Base-by-base conservation (phyloP, 257 asterid species). In the Linaria vulgaris region DNA sequence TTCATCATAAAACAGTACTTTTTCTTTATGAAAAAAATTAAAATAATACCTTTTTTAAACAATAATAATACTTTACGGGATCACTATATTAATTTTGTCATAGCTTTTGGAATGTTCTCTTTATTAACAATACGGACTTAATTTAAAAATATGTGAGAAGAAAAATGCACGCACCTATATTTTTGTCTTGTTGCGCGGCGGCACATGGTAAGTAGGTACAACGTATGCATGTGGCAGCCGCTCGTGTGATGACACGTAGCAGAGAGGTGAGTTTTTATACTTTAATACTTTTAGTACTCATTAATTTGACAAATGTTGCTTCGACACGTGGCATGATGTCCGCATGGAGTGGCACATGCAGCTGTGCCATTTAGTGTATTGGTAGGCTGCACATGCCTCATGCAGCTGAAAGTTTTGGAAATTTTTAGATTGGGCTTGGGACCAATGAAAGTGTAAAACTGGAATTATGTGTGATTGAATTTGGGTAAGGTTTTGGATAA, bases 151-250 rank as follows among this genome's bases (percentile, higher is more conserved):
- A 27, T 27, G 34, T 6, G 34, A 27, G 34, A 27, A 27, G 34
- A 27, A 48, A 48, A 19, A 48, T 48, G 19, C 25, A 48, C 7
- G 23, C 17, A 52, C 16, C 9, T 34, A 31, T 9, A 21, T 14
- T 14, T 16, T 53, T 53, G 77, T 72, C 74, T 19, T 61, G 49
- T 61, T 16, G 79, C 51, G 79, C 79, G 77, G 83, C 73, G 79
- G 80, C 83, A 78, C 83, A 71, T 78, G 83, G 70, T 41, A 24
- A 49, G 74, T 67, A 41, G 77, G 69, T 56, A 52, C 12, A 3
- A 9, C 59, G 64, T 68, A 72, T 61, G 74, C 66, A 74, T 27
- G 34, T 27, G 49, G 60, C 16, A 25, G 61, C 72, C 74, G 69
- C 60, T 70, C 68, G 77, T 62, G 79, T 53, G 1, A 60, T 0